A percentile compares a stretch with the other conserved stretches of the same genome.
Evolutionary conservation across 2,329 filamentous ascomycete species (phyloP).

Genomic region (Fusarium clavum): DNA sequence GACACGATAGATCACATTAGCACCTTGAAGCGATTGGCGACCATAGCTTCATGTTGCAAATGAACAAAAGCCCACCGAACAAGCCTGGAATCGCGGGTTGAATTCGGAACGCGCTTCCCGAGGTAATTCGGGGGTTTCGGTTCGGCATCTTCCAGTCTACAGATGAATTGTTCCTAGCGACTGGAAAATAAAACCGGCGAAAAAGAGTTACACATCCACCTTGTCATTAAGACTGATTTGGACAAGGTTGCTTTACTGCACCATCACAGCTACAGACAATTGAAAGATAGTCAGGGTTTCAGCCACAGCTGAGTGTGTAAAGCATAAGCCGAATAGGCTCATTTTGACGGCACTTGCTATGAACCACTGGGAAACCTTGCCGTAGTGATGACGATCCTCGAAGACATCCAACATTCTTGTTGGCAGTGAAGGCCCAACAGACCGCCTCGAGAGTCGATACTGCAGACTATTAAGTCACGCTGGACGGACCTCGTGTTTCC

Average conservation of each 20-base stretch:
- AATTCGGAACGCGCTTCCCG: slow-evolving; percentile 18
- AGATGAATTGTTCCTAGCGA: background rate
- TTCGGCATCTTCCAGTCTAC: background rate
- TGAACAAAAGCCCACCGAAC: background rate
- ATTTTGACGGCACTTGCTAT: background rate
- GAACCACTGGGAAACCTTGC: slow-evolving; percentile 6
- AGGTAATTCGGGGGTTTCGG: slow-evolving; percentile 1
- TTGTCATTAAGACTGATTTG: slow-evolving; percentile 1
- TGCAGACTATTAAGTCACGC: background rate
- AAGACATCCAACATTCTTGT: background rate
- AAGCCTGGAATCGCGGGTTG: slow-evolving; percentile 1
- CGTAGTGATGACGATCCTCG: slow-evolving; percentile 5
- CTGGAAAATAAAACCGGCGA: slow-evolving; percentile 12
- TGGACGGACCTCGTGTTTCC: slow-evolving; percentile 4
- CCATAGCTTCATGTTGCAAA: background rate
- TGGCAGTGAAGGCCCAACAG: slow-evolving; percentile 12
- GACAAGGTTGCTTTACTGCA: background rate
- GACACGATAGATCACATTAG: slow-evolving; percentile 29
- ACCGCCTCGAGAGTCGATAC: slow-evolving; percentile 15
- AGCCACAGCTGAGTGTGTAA: slow-evolving; percentile 30
- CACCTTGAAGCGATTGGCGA: slow-evolving; percentile 11
- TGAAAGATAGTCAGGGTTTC: slow-evolving; percentile 11
- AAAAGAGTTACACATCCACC: background rate
- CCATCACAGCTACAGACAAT: background rate
- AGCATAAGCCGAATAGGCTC: slow-evolving; percentile 13